These are phyloP conservation scores for Musa beccarii DNA, from an alignment of 176 grass and related monocot species.

Conservation along the genomic window DNA sequence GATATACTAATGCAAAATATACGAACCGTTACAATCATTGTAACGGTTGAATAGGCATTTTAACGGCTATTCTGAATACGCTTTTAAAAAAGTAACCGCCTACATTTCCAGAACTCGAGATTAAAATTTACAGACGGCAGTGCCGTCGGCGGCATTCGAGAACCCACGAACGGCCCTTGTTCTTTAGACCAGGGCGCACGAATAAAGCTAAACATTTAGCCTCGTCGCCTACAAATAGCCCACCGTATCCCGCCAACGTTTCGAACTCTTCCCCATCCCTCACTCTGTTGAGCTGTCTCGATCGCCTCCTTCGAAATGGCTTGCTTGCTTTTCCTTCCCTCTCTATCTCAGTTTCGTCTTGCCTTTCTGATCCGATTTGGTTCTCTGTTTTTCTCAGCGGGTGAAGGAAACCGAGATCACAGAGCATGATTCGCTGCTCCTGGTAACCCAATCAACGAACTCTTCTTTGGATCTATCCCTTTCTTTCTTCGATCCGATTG, in stretches of 20 bases:
- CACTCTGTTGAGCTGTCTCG: neutral
- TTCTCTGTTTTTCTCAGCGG: conserved; percentile 33
- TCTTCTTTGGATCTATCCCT: neutral
- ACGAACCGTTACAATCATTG: too few relatives aligned
- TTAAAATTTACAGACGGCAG: too few relatives aligned
- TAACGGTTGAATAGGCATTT: too few relatives aligned
- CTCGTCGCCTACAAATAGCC: neutral
- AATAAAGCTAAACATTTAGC: neutral
- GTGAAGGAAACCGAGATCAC: conserved; percentile 86
- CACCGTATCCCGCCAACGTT: neutral
- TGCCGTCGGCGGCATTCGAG: too few relatives aligned
- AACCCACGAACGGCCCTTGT: too few relatives aligned
- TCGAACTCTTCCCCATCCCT: neutral
- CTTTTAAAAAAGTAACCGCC: too few relatives aligned
- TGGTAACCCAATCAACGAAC: conserved; percentile 37
- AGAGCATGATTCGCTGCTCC: conserved; percentile 86
- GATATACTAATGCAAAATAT: too few relatives aligned
- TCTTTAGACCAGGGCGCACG: neutral
- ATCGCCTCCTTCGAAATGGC: neutral
- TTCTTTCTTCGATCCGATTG: neutral
- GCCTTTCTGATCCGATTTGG: neutral
- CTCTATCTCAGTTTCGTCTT: neutral
- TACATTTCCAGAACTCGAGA: too few relatives aligned
- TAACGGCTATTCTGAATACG: too few relatives aligned
- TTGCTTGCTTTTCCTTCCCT: neutral